Percentiles rank a stretch among this genome's conserved stretches.
Conservation (phyloP, 2,329 filamentous ascomycete species). For the Onygena corvina region DNA sequence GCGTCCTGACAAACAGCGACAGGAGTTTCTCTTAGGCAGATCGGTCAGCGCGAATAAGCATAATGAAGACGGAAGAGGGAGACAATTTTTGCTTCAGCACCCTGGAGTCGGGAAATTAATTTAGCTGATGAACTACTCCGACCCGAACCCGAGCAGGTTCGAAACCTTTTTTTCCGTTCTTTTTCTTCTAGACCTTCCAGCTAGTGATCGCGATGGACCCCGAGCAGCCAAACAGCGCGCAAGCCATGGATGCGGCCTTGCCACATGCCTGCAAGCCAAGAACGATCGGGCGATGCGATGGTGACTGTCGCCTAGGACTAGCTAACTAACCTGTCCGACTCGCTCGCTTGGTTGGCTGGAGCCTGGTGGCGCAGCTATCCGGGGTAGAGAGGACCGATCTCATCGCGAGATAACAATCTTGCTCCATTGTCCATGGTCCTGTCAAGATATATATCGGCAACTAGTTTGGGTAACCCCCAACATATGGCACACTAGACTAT, state of each 20-base stretch:
- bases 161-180: neutral
- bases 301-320: neutral
- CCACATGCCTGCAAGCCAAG: neutral
- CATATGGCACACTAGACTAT: too few relatives aligned
- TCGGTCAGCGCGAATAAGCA: too few relatives aligned
- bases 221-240: neutral
- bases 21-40: too few relatives aligned
- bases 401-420: too few relatives aligned
- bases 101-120: neutral
- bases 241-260: neutral
- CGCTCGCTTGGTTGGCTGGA: neutral
- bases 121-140: neutral
- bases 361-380: neutral
- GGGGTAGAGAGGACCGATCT: too few relatives aligned
- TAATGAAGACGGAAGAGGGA: neutral
- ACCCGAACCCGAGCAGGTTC: too few relatives aligned
- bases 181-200: conserved; percentile 3
- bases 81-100: neutral
- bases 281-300: neutral
- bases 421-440: too few relatives aligned
- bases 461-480: too few relatives aligned
- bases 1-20: too few relatives aligned
- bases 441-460: too few relatives aligned
- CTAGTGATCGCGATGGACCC: neutral
- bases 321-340: too few relatives aligned